A percentile compares a stretch with the other conserved stretches of the same genome.
Evolutionary conservation across 148 eudicot genomes (phyloP).

Genomic region (Silene conica): DNA sequence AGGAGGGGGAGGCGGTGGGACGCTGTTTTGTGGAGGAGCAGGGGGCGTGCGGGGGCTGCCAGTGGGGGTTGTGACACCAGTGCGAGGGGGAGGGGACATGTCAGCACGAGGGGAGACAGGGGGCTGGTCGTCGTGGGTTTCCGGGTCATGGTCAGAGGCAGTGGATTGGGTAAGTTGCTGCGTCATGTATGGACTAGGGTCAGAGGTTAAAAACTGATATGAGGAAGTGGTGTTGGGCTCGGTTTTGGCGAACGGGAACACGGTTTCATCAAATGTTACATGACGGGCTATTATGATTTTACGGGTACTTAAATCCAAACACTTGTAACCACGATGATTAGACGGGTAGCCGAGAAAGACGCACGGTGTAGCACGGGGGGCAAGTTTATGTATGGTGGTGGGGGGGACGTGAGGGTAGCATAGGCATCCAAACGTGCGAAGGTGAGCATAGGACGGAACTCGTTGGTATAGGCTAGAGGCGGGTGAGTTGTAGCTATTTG

Average conservation of each 20-base stretch:
- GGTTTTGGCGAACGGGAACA: background rate
- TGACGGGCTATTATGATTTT: background rate
- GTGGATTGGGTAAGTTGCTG: background rate
- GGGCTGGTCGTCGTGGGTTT: background rate
- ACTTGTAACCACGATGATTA: background rate
- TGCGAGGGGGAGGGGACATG: too few species aligned
- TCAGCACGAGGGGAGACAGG: too few species aligned
- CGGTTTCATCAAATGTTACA: background rate
- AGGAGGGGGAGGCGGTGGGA: too few species aligned
- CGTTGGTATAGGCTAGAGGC: background rate
- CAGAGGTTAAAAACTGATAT: background rate
- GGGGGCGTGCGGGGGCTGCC: too few species aligned
- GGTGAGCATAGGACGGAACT: background rate
- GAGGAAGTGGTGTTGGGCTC: background rate
- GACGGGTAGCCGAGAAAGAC: background rate
- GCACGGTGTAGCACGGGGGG: background rate
- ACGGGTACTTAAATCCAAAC: background rate
- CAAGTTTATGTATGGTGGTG: background rate
- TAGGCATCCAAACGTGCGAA: constrained; percentile 5
- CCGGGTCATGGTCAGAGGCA: background rate
- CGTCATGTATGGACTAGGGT: background rate
- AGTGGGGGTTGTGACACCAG: too few species aligned
- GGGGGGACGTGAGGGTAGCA: background rate
- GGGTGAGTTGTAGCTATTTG: background rate
- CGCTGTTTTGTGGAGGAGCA: too few species aligned